These are phyloP conservation scores for Paracoccidioides brasiliensis DNA, from an alignment of 2,329 filamentous ascomycete species.

Conservation along the genomic window DNA sequence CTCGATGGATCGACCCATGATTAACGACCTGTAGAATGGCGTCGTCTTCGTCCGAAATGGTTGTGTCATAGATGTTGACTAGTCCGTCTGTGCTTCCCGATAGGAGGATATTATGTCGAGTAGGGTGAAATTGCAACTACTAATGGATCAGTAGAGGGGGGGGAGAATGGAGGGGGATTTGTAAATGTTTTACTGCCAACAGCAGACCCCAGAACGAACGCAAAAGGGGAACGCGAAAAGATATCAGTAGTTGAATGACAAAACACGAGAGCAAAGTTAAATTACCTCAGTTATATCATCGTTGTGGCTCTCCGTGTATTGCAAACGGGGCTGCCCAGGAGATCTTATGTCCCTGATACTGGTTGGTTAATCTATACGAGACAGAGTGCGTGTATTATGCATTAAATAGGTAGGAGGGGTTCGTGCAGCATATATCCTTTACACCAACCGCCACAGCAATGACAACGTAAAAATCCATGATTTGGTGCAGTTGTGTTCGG, in stretches of 20 bases:
- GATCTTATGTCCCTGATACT: slow-evolving; percentile 32
- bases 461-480: neutral
- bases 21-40: slow-evolving; percentile 50
- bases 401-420: neutral
- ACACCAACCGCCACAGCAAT: neutral
- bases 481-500: neutral
- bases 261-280: slow-evolving; percentile 5
- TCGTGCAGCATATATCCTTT: neutral
- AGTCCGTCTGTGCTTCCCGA: slow-evolving; percentile 51
- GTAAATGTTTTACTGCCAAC: neutral
- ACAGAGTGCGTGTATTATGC: neutral
- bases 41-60: slow-evolving; percentile 46
- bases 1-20: slow-evolving; percentile 49
- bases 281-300: slow-evolving; percentile 48
- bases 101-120: slow-evolving; percentile 40
- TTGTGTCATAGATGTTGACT: slow-evolving; percentile 48
- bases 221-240: neutral
- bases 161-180: neutral
- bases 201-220: neutral
- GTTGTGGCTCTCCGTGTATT: slow-evolving; percentile 37
- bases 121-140: slow-evolving; percentile 40
- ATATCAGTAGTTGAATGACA: neutral
- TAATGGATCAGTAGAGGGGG: slow-evolving; percentile 5
- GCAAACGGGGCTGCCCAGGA: slow-evolving; percentile 21
- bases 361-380: slow-evolving; percentile 17